These are phyloP conservation scores for Exophiala lecanii-corni DNA, from an alignment of 2,329 filamentous ascomycete genomes.

Conservation along the genomic window DNA sequence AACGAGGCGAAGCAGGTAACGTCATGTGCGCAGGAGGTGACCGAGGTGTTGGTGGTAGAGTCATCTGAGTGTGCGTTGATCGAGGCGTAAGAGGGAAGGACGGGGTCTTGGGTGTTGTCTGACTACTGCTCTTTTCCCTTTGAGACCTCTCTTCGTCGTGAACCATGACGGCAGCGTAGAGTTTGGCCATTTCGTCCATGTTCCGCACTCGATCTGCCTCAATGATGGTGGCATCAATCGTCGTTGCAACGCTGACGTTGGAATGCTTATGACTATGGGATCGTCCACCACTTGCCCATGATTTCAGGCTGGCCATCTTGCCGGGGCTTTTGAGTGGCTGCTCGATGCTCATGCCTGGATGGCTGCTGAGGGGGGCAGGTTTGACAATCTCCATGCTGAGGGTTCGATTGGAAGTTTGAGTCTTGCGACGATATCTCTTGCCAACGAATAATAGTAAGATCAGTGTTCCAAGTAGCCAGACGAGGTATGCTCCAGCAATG, in stretches of 20 bases:
- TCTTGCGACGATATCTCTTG: conserved; percentile 49
- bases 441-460: conserved; percentile 59
- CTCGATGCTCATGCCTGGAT: conserved; percentile 15
- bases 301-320: conserved; percentile 35
- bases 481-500: conserved; percentile 76
- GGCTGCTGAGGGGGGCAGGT: conserved; percentile 28
- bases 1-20: conserved; percentile 12
- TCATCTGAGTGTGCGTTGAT: conserved; percentile 14
- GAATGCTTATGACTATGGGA: conserved; percentile 36
- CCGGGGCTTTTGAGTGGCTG: conserved; percentile 32
- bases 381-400: conserved; percentile 57
- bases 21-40: conserved; percentile 14
- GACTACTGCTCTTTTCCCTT: conserved; percentile 18
- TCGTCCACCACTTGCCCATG: conserved; percentile 36
- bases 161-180: conserved; percentile 90
- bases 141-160: conserved; percentile 59
- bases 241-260: conserved; percentile 57
- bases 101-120: conserved; percentile 20
- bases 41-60: conserved; percentile 29
- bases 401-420: conserved; percentile 48
- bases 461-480: conserved; percentile 70
- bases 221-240: conserved; percentile 73
- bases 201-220: conserved; percentile 69
- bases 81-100: conserved; percentile 11
- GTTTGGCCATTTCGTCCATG: conserved; percentile 77